phyloP scores from a whole-genome alignment of 2,329 filamentous ascomycete species.

The Fusarium zealandicum region DNA sequence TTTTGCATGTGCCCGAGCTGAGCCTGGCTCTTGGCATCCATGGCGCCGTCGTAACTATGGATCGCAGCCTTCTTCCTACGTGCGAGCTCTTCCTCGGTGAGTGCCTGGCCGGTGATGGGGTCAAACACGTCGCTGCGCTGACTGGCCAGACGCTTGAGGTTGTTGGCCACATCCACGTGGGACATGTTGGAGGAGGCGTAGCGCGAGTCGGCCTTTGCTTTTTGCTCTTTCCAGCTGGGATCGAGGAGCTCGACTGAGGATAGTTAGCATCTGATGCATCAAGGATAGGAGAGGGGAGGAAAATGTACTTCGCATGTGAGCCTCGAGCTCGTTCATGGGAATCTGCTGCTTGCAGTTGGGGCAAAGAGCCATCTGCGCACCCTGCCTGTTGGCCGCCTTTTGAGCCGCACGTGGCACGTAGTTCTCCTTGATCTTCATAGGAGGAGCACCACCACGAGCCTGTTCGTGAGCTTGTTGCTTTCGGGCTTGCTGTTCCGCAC shows the following conservation, averaged over 20 bases:
- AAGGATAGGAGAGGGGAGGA: background rate
- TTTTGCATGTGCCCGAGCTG: slow-evolving; percentile 67
- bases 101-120: slow-evolving; percentile 68
- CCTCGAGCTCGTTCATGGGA: slow-evolving; percentile 83
- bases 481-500: slow-evolving; percentile 65
- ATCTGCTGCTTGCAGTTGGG: slow-evolving; percentile 94
- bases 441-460: slow-evolving; percentile 69
- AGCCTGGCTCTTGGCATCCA: slow-evolving; percentile 63
- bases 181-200: slow-evolving; percentile 86
- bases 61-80: slow-evolving; percentile 77
- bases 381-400: slow-evolving; percentile 70
- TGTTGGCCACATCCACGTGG: slow-evolving; percentile 87
- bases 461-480: slow-evolving; percentile 82
- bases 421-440: slow-evolving; percentile 92
- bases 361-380: slow-evolving; percentile 75
- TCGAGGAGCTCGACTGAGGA: slow-evolving; percentile 84
- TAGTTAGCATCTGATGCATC: slow-evolving; percentile 44
- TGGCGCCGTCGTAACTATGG: slow-evolving; percentile 70
- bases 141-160: slow-evolving; percentile 92
- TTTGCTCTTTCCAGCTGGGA: slow-evolving; percentile 94
- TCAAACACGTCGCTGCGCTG: slow-evolving; percentile 91
- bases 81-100: slow-evolving; percentile 76
- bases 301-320: slow-evolving; percentile 83
- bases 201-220: slow-evolving; percentile 84
- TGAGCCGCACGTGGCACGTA: slow-evolving; percentile 87